phyloP scores from a whole-genome alignment of 2,329 filamentous ascomycete species.

The Colletotrichum tofieldiae region DNA sequence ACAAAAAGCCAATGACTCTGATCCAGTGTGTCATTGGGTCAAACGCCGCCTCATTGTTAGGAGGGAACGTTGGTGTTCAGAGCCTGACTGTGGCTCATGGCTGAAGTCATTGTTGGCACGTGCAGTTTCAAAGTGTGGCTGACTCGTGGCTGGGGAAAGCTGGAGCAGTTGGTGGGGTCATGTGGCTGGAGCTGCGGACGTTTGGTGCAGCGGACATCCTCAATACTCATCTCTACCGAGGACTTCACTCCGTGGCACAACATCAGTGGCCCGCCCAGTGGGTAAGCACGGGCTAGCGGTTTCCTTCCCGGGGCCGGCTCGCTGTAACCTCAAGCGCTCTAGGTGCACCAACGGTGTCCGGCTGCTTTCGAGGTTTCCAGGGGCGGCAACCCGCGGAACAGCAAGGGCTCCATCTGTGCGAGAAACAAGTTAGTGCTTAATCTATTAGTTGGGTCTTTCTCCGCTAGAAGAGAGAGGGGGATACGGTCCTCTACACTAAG shows the following conservation, averaged over 20 bases:
- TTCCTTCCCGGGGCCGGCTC: conserved; percentile 15
- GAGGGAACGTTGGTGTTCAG: not conserved
- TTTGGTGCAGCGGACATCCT: conserved; percentile 12
- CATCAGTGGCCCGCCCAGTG: conserved; percentile 27
- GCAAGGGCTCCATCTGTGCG: not conserved
- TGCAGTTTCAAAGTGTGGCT: conserved; percentile 16
- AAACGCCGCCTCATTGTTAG: conserved; percentile 16
- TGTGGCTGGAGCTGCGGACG: conserved; percentile 14
- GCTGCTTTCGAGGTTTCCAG: not conserved
- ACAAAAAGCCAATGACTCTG: conserved; percentile 17
- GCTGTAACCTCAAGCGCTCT: not conserved
- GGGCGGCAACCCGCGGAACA: conserved; percentile 1
- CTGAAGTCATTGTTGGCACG: conserved; percentile 15
- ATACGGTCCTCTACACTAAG: conserved; percentile 18
- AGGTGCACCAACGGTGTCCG: not conserved
- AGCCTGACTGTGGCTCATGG: not conserved
- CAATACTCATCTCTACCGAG: not conserved
- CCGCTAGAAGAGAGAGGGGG: not conserved
- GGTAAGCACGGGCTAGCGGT: conserved; percentile 7
- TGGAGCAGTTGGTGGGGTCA: not conserved
- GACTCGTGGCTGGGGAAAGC: not conserved
- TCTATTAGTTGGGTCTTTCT: not conserved
- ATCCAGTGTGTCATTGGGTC: conserved; percentile 15
- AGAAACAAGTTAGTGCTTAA: not conserved
- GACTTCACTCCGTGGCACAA: conserved; percentile 35